These are phyloP conservation scores for Hymenoscyphus albidus DNA, from an alignment of 2,329 filamentous ascomycete species.

Conservation along the genomic window DNA sequence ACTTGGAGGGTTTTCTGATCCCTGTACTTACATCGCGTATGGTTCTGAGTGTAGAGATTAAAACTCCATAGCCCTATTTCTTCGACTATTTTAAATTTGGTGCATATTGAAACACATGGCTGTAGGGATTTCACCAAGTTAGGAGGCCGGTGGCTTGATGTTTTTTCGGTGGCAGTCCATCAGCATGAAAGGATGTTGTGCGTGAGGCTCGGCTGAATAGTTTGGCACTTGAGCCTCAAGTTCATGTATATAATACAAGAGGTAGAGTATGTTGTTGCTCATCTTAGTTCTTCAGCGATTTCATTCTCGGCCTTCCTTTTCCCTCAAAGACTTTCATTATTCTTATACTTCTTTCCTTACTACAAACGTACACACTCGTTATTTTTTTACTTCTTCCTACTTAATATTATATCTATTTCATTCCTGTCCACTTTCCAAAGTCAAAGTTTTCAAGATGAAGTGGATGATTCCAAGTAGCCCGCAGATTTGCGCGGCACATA, in stretches of 20 bases:
- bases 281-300: not conserved
- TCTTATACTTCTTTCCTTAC: not conserved
- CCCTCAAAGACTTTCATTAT: not conserved
- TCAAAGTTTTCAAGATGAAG: constrained; percentile 2
- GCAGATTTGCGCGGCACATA: not conserved
- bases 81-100: not conserved
- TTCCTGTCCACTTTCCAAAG: not conserved
- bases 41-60: not conserved
- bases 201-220: not conserved
- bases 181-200: not conserved
- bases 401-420: not conserved
- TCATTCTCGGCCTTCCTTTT: not conserved
- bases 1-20: not conserved
- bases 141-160: not conserved
- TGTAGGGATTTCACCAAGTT: not conserved
- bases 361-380: not conserved
- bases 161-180: not conserved
- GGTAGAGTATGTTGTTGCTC: not conserved
- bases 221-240: not conserved
- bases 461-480: constrained; percentile 4
- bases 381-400: not conserved
- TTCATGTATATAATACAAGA: not conserved
- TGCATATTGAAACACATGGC: not conserved
- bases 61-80: not conserved
- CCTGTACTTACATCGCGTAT: not conserved